Percentiles rank a stretch among this genome's conserved stretches.
These are phyloP conservation scores for Murraya paniculata DNA, from an alignment of 345 rosid species.

Conservation along the genomic window DNA sequence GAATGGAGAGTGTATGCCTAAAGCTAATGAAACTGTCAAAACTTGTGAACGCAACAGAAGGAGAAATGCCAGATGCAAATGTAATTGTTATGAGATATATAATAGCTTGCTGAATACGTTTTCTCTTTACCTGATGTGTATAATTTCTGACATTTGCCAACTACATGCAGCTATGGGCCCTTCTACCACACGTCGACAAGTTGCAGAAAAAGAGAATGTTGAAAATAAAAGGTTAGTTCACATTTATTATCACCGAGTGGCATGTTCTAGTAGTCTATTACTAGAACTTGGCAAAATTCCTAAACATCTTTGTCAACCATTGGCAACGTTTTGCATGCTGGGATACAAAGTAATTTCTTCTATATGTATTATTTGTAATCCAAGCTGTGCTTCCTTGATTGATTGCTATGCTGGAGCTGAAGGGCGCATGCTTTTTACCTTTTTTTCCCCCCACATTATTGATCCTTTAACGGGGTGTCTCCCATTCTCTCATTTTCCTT, in stretches of 20 bases:
- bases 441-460: neutral
- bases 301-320: neutral
- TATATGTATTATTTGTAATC: neutral
- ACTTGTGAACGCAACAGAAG: conserved; percentile 30
- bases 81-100: conserved; percentile 23
- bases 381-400: neutral
- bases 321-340: neutral
- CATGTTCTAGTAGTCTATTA: neutral
- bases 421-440: neutral
- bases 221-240: conserved; percentile 57
- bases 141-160: neutral
- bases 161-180: conserved; percentile 52
- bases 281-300: neutral
- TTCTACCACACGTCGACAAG: conserved; percentile 30
- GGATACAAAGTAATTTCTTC: neutral
- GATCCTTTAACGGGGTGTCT: neutral
- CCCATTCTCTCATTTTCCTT: neutral
- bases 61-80: conserved; percentile 44
- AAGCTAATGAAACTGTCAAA: conserved; percentile 24
- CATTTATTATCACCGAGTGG: neutral
- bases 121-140: neutral
- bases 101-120: neutral
- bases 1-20: conserved; percentile 12
- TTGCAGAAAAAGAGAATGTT: conserved; percentile 42
- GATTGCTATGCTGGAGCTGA: neutral